Conservation (phyloP, 1,284 basidiomycete species). For the Moesziomyces sp. region DNA sequence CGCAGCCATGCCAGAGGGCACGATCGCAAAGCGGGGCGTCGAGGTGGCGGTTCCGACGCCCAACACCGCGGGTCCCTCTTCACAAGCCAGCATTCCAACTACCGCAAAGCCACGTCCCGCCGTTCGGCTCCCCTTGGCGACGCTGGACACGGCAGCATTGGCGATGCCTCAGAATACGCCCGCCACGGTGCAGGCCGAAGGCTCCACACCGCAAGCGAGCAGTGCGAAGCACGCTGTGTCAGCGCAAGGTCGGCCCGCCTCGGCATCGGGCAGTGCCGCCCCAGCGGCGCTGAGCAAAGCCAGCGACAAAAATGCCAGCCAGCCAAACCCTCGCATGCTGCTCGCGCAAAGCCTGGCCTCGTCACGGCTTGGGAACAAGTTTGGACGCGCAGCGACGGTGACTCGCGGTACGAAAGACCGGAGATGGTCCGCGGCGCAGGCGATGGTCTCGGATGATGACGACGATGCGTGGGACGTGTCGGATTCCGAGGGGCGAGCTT, state of each 20-base stretch:
- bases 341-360: constrained; percentile 9
- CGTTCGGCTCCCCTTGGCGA: too few species aligned
- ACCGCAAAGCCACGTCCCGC: too few species aligned
- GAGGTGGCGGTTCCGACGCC: too few species aligned
- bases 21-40: neutral
- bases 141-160: too few species aligned
- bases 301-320: neutral
- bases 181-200: too few species aligned
- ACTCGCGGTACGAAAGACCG: constrained; percentile 34
- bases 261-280: neutral
- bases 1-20: neutral
- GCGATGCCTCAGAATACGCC: too few species aligned
- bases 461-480: constrained; percentile 16
- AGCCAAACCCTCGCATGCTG: constrained; percentile 7
- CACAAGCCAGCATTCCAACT: too few species aligned
- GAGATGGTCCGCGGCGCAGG: constrained; percentile 24
- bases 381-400: constrained; percentile 7
- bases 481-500: constrained; percentile 17
- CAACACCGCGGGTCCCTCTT: too few species aligned
- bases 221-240: neutral
- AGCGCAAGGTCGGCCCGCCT: neutral
- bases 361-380: constrained; percentile 3
- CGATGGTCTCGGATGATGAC: constrained; percentile 17
- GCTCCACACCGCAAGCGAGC: neutral
- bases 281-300: neutral